Evolutionary conservation across 805 yeast species (phyloP), one percentile per base, ranked within the genome.

Genomic region (Zygoascus biomembranicola): DNA sequence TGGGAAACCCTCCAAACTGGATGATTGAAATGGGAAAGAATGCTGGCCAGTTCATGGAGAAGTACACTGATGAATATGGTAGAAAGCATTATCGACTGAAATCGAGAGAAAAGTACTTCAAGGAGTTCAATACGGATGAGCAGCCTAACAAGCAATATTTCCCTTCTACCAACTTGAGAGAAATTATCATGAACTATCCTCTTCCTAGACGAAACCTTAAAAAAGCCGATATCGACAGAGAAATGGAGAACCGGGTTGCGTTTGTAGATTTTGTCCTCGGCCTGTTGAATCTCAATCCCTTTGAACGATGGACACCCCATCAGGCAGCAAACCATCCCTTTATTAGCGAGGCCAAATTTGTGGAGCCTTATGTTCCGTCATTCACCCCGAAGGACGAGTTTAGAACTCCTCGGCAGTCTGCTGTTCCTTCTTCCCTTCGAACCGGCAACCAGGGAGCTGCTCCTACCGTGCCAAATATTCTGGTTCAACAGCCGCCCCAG

Each of bases 21-120:
- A 94, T 94, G 99, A 76, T 92, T 59, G 97, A 92, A 58, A 89
- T 87, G 82, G 99, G 98, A 28, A 85, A 88, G 59, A 89, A 85
- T 67, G 77, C 96, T 1, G 70, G 75, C 47, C 80, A 83, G 60
- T 94, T 85, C 61, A 76, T 86, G 69, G 78, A 78, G 54, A 79
- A 78, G 57, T 68, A 59, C 31, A 57, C 65, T 62, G 67, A 70
- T 56, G 59, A 70, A 57, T 64, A 64, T 55, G 72, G 73, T 16
- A 59, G 64, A 26, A 67, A 66, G 50, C 57, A 61, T 23, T 72
- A 69, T 57, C 74, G 61, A 51, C 71, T 71, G 71, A 84, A 72
- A 70, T 75, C 75, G 61, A 66, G 78, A 35, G 74, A 72, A 43
- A 84, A 83, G 65, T 81, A 77, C 61, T 74, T 81, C 43, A 59